Percentiles rank a stretch among this genome's conserved stretches.
These are phyloP conservation scores for Tranzscheliella williamsii DNA, from an alignment of 1,284 basidiomycete genomes.

Conservation along the genomic window DNA sequence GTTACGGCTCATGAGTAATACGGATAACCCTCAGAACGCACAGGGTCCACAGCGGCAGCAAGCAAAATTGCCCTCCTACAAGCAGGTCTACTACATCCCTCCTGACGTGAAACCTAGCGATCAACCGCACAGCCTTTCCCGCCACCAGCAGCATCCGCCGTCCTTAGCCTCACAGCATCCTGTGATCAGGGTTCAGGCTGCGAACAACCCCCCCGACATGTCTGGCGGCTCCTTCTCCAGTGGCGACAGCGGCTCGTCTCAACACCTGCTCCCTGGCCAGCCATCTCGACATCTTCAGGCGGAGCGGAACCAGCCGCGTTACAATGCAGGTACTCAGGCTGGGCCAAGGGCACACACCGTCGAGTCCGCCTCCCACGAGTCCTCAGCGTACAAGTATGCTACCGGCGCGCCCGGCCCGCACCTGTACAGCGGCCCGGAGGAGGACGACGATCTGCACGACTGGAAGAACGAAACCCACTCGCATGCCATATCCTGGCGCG, in stretches of 20 bases:
- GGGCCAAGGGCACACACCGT: not conserved
- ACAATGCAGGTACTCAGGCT: not conserved
- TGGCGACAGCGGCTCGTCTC: constrained; percentile 16
- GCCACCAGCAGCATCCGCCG: not conserved
- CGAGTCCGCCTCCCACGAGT: constrained; percentile 5
- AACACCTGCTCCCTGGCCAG: constrained; percentile 13
- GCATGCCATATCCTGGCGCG: constrained; percentile 27
- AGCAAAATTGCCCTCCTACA: constrained; percentile 21
- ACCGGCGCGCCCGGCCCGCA: constrained; percentile 7
- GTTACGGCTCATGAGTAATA: constrained; percentile 23
- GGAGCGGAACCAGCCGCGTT: constrained; percentile 1
- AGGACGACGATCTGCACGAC: constrained; percentile 52
- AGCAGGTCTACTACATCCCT: constrained; percentile 20
- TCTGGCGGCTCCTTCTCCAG: constrained; percentile 33
- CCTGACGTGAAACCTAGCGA: constrained; percentile 1
- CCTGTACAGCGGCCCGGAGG: constrained; percentile 22
- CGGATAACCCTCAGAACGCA: constrained; percentile 10
- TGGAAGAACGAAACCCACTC: constrained; percentile 20
- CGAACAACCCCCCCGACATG: constrained; percentile 3
- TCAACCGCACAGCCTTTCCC: not conserved
- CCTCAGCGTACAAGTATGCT: constrained; percentile 15
- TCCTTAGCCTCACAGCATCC: too few species aligned
- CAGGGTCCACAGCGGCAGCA: constrained; percentile 7
- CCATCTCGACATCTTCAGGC: too few species aligned
- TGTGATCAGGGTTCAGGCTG: too few species aligned